Evolutionary conservation across 768 basidiomycete species (phyloP).

Genomic region (Trametes villosa): DNA sequence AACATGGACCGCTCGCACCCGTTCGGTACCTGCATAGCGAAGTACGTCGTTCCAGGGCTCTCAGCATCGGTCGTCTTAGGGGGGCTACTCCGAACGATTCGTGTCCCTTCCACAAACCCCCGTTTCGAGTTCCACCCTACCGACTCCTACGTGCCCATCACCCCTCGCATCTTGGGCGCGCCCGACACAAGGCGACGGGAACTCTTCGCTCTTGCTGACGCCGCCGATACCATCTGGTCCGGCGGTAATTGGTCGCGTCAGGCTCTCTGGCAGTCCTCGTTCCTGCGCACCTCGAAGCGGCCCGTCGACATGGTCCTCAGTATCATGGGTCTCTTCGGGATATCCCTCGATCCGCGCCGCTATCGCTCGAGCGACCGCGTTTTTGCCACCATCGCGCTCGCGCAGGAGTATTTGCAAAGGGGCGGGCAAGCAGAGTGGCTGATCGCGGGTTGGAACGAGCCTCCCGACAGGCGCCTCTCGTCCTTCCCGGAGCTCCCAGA

Average conservation of each 20-base stretch:
- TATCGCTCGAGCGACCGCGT: conserved; percentile 1
- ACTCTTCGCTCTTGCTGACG: neutral
- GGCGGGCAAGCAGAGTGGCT: conserved; percentile 5
- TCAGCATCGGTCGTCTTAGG: neutral
- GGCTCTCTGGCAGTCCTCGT: conserved; percentile 5
- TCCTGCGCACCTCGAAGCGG: conserved; percentile 4
- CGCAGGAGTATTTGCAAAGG: neutral
- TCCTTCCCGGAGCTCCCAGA: conserved; percentile 8
- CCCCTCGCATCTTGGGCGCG: neutral
- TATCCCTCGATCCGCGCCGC: neutral
- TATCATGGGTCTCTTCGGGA: conserved; percentile 8
- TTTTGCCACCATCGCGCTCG: conserved; percentile 6
- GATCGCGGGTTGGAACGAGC: neutral
- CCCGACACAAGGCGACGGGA: neutral
- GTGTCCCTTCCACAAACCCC: neutral
- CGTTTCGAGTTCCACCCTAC: neutral
- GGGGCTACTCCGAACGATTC: neutral
- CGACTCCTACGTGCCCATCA: neutral
- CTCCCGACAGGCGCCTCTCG: neutral
- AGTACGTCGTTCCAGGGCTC: neutral
- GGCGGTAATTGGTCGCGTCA: neutral
- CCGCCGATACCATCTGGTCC: neutral
- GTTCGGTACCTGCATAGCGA: neutral
- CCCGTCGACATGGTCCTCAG: conserved; percentile 8
- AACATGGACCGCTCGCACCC: neutral